Conservation (phyloP, 73 alveolate genomes). For the Symbiodinium natans region DNA sequence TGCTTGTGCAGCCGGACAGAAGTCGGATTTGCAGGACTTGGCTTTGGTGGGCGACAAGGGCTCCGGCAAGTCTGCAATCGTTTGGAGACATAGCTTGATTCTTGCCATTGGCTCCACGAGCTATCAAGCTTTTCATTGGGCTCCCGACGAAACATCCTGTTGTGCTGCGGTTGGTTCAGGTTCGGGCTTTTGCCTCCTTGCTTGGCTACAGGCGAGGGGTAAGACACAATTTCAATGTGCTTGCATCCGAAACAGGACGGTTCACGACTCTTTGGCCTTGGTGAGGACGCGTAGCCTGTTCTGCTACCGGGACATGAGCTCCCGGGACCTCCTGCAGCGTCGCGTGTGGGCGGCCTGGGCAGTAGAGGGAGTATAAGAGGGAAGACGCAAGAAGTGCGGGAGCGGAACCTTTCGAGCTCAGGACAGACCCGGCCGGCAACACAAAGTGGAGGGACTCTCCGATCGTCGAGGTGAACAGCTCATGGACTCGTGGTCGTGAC, state of each 20-base stretch:
- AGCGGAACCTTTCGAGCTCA: background rate
- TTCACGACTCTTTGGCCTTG: too few species aligned
- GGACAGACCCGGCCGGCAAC: conserved; percentile 77
- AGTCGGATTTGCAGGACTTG: background rate
- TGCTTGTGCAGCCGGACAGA: too few species aligned
- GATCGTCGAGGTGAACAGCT: conserved; percentile 20
- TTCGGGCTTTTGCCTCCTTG: conserved; percentile 42
- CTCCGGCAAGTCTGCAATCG: conserved; percentile 65
- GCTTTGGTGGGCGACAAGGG: conserved; percentile 77
- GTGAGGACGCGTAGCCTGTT: conserved; percentile 50
- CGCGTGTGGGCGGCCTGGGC: conserved; percentile 25
- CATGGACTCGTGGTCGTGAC: too few species aligned
- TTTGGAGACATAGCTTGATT: background rate
- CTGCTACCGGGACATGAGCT: conserved; percentile 80
- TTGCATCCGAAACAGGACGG: background rate
- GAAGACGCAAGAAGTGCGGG: background rate
- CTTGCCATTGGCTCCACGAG: background rate
- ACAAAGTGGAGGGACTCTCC: conserved; percentile 58
- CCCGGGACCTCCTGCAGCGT: conserved; percentile 78
- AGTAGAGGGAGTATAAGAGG: too few species aligned
- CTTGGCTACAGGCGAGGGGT: conserved; percentile 44
- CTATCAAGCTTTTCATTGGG: too few species aligned
- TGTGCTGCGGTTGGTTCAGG: background rate
- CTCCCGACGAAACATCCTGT: background rate
- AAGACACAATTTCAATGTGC: background rate